A percentile compares a stretch with the other conserved stretches of the same genome.
phyloP scores from a whole-genome alignment of 345 rosid genomes.

The Gossypium longicalyx region DNA sequence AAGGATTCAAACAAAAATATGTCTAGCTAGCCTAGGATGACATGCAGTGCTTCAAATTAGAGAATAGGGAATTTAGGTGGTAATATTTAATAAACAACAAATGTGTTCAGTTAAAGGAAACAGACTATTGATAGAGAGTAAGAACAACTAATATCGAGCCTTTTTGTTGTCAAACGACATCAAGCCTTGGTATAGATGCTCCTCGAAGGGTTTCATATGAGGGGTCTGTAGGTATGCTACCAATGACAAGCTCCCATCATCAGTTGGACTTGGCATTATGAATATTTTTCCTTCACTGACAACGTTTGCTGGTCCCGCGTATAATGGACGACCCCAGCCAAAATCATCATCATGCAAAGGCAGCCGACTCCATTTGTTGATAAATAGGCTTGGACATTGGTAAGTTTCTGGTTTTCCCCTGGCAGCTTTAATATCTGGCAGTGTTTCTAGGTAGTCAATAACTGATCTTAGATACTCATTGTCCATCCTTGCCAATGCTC shows the following conservation, averaged over 20 bases:
- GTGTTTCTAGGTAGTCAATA: slow-evolving; percentile 29
- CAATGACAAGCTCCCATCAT: slow-evolving; percentile 32
- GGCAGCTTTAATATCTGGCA: slow-evolving; percentile 20
- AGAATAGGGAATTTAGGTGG: neutral
- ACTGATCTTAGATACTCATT: slow-evolving; percentile 45
- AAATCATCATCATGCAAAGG: slow-evolving; percentile 50
- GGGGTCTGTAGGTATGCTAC: slow-evolving; percentile 22
- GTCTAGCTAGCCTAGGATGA: neutral
- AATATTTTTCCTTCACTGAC: slow-evolving; percentile 35
- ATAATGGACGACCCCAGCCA: slow-evolving; percentile 50
- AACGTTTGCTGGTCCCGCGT: slow-evolving; percentile 41
- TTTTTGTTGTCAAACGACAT: neutral
- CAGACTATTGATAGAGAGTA: neutral
- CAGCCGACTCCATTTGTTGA: slow-evolving; percentile 41
- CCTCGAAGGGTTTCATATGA: slow-evolving; percentile 15
- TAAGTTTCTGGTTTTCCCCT: slow-evolving; percentile 36
- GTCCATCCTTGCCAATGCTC: slow-evolving; percentile 26
- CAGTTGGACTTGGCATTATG: slow-evolving; percentile 34
- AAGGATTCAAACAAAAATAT: too few species aligned
- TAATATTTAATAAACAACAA: neutral
- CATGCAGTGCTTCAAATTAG: neutral
- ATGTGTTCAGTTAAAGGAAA: neutral
- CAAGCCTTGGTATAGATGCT: slow-evolving; percentile 16
- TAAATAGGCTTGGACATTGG: slow-evolving; percentile 49
- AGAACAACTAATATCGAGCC: neutral